phyloP scores from a whole-genome alignment of 805 yeast species.

The Saccharomyces jurei region DNA sequence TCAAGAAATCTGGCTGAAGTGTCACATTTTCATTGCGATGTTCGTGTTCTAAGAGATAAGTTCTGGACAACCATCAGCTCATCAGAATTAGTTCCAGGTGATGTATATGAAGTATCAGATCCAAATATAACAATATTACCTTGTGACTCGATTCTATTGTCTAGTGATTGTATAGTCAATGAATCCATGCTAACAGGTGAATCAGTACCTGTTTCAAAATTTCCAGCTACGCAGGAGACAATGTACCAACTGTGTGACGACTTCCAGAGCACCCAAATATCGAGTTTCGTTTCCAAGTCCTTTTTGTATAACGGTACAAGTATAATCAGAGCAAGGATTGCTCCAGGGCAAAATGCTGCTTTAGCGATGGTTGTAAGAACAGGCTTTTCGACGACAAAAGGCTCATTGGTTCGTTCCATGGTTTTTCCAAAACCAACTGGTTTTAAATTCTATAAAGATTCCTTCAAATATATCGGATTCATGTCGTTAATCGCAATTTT shows the following conservation, averaged over 20 bases:
- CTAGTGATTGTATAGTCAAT: slow-evolving; percentile 94
- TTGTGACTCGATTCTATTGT: slow-evolving; percentile 76
- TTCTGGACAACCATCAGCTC: slow-evolving; percentile 83
- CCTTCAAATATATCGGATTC: slow-evolving; percentile 91
- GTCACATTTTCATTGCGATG: slow-evolving; percentile 67
- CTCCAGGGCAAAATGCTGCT: slow-evolving; percentile 46
- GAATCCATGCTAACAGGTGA: slow-evolving; percentile 98
- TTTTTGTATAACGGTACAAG: slow-evolving; percentile 84
- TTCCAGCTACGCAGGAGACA: slow-evolving; percentile 54
- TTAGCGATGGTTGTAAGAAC: slow-evolving; percentile 82
- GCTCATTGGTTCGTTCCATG: slow-evolving; percentile 90
- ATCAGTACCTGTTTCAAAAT: slow-evolving; percentile 89
- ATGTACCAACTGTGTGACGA: slow-evolving; percentile 50
- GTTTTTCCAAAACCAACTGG: slow-evolving; percentile 91
- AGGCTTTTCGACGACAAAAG: slow-evolving; percentile 93
- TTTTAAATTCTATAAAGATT: slow-evolving; percentile 87
- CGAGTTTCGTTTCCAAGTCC: slow-evolving; percentile 62
- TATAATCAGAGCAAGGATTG: slow-evolving; percentile 70
- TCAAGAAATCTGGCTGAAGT: slow-evolving; percentile 64
- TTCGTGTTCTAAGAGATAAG: slow-evolving; percentile 84
- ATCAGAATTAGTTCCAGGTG: slow-evolving; percentile 88
- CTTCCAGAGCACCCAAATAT: slow-evolving; percentile 46
- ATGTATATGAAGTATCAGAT: slow-evolving; percentile 84
- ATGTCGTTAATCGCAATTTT: slow-evolving; percentile 78
- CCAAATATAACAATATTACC: slow-evolving; percentile 71